Evolutionary conservation across 2,329 filamentous ascomycete species (phyloP), one percentile per base, ranked within the genome.

Genomic region (Raffaelea albimanens): DNA sequence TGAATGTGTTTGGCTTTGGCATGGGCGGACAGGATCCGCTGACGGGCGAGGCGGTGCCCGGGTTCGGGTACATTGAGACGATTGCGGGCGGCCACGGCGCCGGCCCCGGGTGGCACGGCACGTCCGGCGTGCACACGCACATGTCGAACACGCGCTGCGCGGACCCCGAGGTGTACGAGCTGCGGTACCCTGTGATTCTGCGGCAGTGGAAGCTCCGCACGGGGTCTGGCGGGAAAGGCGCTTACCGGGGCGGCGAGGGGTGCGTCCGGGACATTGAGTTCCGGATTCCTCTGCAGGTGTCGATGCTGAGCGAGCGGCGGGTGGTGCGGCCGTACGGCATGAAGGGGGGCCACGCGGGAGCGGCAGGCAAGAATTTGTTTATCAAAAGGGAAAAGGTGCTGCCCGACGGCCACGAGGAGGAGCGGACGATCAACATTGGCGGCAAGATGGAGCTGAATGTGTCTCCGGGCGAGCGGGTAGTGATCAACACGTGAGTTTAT

Each of bases 1-100:
- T 82, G 63, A 93, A 93, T 65, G 91, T 91, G 61, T 73, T 93
- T 5, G 91, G 86, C 0, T 93, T 93, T 58, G 87, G 87, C 57
- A 83, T 85, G 46, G 85, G 85, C 40, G 82, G 84, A 4, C 29
- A 41, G n/a, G 31, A n/a, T n/a, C n/a, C 25, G 13, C n/a, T 50
- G 63, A 75, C 22, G 4, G 68, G 75, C 43, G 72, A 77, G 46
- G 71, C 74, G n/a, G 71, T 78, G 16, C 79, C 60, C 22, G 87
- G 87, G 0, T 93, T 93, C 59, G 87, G 87, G 33, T 63, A 61
- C 46, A 59, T 60, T 19, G 62, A 64, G 53, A 58, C 60, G 1
- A 58, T 65, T 34, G 59, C 61, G 4, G 64, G 64, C 18, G 64
- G 63, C 1, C 55, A 55, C 4, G 63, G 63, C 14, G 64, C 63